Evolutionary conservation across 352 stramenopile genomes (phyloP).

Genomic region (Phytophthora palmivora): DNA sequence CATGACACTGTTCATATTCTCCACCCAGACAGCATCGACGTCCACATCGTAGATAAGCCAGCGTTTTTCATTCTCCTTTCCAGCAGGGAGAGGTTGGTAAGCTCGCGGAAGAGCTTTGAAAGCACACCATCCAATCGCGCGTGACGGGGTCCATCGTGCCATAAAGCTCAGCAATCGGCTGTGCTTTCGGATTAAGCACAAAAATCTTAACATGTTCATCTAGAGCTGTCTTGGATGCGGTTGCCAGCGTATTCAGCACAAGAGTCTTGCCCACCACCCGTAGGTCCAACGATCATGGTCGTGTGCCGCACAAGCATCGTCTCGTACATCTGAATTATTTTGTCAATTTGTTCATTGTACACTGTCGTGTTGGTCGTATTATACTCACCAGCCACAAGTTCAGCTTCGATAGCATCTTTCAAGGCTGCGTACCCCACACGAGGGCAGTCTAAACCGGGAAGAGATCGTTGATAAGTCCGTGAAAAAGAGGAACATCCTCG

Average conservation of each 20-base stretch:
- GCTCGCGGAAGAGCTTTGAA: constrained; percentile 94
- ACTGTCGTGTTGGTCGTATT: constrained; percentile 73
- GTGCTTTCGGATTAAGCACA: constrained; percentile 95
- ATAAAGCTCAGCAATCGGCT: constrained; percentile 94
- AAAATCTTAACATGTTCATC: constrained; percentile 93
- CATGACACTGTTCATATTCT: constrained; percentile 99
- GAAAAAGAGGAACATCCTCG: constrained; percentile 95
- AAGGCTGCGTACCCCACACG: constrained; percentile 93
- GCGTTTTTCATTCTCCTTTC: constrained; percentile 93
- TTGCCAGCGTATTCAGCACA: constrained; percentile 90
- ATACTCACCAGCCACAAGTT: constrained; percentile 88
- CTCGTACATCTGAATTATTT: constrained; percentile 98
- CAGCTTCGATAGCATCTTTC: constrained; percentile 88
- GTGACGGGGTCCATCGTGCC: constrained; percentile 96
- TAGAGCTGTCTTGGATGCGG: constrained; percentile 86
- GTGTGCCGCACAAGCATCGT: constrained; percentile 96
- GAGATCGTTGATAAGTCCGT: constrained; percentile 95
- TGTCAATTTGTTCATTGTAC: constrained; percentile 94
- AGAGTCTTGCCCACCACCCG: constrained; percentile 94
- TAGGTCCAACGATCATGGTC: constrained; percentile 96
- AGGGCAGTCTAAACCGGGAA: constrained; percentile 94
- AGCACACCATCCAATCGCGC: constrained; percentile 96
- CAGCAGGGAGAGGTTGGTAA: constrained; percentile 91
- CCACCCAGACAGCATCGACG: constrained; percentile 96
- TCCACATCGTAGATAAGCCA: constrained; percentile 97